These are phyloP conservation scores for Neodidymelliopsis sp. DNA, from an alignment of 2,329 filamentous ascomycete species.

Conservation along the genomic window DNA sequence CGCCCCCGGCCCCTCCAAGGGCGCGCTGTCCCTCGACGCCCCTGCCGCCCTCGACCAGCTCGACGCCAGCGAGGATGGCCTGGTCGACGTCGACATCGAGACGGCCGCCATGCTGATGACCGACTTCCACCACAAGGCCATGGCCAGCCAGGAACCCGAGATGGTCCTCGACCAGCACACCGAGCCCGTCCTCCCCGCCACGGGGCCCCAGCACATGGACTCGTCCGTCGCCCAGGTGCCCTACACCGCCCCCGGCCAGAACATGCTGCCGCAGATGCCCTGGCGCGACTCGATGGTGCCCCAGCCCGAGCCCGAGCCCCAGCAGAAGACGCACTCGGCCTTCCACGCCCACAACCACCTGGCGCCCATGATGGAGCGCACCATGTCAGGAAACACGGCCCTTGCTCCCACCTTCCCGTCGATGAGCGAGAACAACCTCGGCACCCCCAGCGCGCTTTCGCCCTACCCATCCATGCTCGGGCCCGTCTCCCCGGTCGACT, in stretches of 20 bases:
- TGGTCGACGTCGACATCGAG: slow-evolving; percentile 97
- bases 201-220: slow-evolving; percentile 76
- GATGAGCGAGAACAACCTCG: slow-evolving; percentile 74
- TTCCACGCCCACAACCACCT: slow-evolving; percentile 68
- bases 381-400: slow-evolving; percentile 64
- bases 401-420: slow-evolving; percentile 72
- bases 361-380: slow-evolving; percentile 72
- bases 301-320: slow-evolving; percentile 75
- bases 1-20: slow-evolving; percentile 71
- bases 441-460: slow-evolving; percentile 76
- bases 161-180: slow-evolving; percentile 60
- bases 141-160: slow-evolving; percentile 71
- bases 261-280: slow-evolving; percentile 83
- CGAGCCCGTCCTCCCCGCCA: slow-evolving; percentile 76
- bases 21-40: slow-evolving; percentile 80
- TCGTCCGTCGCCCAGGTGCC: slow-evolving; percentile 72
- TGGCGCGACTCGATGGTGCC: slow-evolving; percentile 93
- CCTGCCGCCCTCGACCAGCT: slow-evolving; percentile 89
- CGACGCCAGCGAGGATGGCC: slow-evolving; percentile 85
- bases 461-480: slow-evolving; percentile 74
- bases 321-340: slow-evolving; percentile 68
- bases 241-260: slow-evolving; percentile 73
- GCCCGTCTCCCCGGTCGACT: slow-evolving; percentile 73
- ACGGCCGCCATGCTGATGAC: slow-evolving; percentile 98
- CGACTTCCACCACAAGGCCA: slow-evolving; percentile 96